Conservation (phyloP, 2,329 filamentous ascomycete species). For the Zarea fungicola region DNA sequence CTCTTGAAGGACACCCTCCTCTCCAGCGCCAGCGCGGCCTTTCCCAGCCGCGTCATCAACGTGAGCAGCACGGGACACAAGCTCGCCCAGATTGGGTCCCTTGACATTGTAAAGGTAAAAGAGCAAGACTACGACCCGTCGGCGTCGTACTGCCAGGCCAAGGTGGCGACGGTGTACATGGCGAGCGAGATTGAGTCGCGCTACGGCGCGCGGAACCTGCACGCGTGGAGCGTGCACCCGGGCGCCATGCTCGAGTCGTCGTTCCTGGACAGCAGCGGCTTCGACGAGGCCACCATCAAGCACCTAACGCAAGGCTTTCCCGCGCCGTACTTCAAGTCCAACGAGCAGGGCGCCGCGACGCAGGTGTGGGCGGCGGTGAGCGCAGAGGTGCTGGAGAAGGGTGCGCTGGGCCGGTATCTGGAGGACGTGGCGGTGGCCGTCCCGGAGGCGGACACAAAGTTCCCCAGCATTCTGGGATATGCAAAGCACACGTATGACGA, state of each 20-base stretch:
- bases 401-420: conserved; percentile 38
- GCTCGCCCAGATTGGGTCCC: conserved; percentile 3
- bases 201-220: conserved; percentile 36
- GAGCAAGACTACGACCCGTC: conserved; percentile 24
- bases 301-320: neutral
- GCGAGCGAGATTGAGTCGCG: conserved; percentile 43
- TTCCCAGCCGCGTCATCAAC: conserved; percentile 33
- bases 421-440: conserved; percentile 22
- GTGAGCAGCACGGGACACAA: conserved; percentile 27
- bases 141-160: conserved; percentile 42
- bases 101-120: conserved; percentile 19
- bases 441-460: neutral
- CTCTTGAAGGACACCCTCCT: conserved; percentile 39
- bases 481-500: neutral
- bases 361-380: conserved; percentile 35
- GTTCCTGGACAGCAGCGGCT: neutral
- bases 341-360: conserved; percentile 41
- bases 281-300: neutral
- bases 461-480: neutral
- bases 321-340: conserved; percentile 9
- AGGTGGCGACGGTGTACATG: conserved; percentile 44
- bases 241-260: conserved; percentile 34
- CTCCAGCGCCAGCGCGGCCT: conserved; percentile 22
- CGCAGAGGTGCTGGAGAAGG: conserved; percentile 29
- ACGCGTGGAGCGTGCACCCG: conserved; percentile 38